phyloP scores from a whole-genome alignment of 2,329 filamentous ascomycete genomes.

The Bisporella sp. region DNA sequence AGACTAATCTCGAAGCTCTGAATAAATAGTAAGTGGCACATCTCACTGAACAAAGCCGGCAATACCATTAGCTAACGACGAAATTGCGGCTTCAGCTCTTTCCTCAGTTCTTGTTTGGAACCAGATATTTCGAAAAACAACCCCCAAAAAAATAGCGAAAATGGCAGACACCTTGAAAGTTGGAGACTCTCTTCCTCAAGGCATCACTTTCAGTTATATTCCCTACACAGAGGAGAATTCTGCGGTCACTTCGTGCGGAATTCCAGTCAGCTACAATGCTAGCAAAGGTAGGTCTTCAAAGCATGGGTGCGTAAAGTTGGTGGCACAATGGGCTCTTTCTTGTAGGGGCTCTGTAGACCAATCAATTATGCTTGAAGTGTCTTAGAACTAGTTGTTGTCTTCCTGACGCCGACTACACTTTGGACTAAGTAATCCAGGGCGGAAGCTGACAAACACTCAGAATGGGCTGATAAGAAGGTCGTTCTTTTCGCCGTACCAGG shows the following conservation, averaged over 20 bases:
- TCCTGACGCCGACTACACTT: too few species aligned
- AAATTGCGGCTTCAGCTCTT: too few species aligned
- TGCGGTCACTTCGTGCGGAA: constrained; percentile 68
- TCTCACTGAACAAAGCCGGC: too few species aligned
- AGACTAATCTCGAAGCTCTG: too few species aligned
- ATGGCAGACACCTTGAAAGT: constrained; percentile 37
- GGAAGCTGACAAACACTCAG: constrained; percentile 18
- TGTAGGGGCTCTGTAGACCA: background rate
- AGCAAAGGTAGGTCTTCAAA: constrained; percentile 49
- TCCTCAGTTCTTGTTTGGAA: too few species aligned
- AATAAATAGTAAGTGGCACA: too few species aligned
- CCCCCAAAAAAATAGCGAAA: background rate
- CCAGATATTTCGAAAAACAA: too few species aligned
- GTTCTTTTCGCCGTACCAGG: constrained; percentile 63
- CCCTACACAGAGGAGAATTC: constrained; percentile 64
- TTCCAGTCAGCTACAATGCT: constrained; percentile 72
- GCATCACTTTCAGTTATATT: constrained; percentile 77
- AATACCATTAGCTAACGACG: too few species aligned
- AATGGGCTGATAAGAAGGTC: constrained; percentile 65
- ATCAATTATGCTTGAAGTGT: background rate
- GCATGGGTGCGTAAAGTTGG: too few species aligned
- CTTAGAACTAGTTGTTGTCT: too few species aligned
- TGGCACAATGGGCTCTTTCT: too few species aligned
- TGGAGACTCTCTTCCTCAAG: constrained; percentile 78
- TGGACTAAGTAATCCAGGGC: too few species aligned